Percentiles rank a stretch among this genome's conserved stretches.
phyloP scores from a whole-genome alignment of 352 stramenopile genomes.

The Phytopythium litorale region DNA sequence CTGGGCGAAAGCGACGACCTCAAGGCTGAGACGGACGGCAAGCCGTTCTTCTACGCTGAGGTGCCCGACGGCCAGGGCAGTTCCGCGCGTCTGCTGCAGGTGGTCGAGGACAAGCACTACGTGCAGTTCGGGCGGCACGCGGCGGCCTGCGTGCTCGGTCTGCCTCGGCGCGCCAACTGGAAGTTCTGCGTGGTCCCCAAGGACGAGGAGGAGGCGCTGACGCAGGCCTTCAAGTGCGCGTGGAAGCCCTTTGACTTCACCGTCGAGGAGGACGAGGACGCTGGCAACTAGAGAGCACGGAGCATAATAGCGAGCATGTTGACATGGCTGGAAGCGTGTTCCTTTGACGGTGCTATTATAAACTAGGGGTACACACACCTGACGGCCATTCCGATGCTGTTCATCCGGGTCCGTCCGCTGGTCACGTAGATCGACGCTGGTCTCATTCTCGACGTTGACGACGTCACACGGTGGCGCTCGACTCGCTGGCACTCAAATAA shows the following conservation, averaged over 20 bases:
- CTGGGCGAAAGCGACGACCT: conserved; percentile 38
- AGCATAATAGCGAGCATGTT: no score
- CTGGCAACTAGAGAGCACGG: not conserved
- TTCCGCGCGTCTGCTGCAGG: conserved; percentile 42
- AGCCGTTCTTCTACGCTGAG: conserved; percentile 66
- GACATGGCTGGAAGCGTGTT: no score
- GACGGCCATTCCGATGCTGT: not conserved
- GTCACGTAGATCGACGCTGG: not conserved
- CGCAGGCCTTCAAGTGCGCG: conserved; percentile 51
- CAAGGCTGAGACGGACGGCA: conserved; percentile 27
- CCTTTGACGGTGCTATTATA: not conserved
- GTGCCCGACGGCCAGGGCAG: conserved; percentile 43
- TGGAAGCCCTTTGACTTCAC: conserved; percentile 82
- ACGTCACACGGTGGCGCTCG: not conserved
- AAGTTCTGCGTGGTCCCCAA: conserved; percentile 83
- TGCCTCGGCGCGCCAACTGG: conserved; percentile 72
- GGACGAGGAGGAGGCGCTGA: conserved; percentile 61
- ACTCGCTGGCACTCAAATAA: conserved; percentile 1
- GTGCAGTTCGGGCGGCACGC: conserved; percentile 80
- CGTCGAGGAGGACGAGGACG: conserved; percentile 30
- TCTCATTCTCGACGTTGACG: not conserved
- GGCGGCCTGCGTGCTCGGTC: conserved; percentile 49
- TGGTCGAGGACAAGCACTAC: conserved; percentile 76
- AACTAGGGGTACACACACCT: not conserved
- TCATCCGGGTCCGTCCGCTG: not conserved